Evolutionary conservation across 169 alveolate genomes (phyloP), one percentile per base, ranked within the genome.

Genomic region (Pseudocohnilembus persalinus): DNA sequence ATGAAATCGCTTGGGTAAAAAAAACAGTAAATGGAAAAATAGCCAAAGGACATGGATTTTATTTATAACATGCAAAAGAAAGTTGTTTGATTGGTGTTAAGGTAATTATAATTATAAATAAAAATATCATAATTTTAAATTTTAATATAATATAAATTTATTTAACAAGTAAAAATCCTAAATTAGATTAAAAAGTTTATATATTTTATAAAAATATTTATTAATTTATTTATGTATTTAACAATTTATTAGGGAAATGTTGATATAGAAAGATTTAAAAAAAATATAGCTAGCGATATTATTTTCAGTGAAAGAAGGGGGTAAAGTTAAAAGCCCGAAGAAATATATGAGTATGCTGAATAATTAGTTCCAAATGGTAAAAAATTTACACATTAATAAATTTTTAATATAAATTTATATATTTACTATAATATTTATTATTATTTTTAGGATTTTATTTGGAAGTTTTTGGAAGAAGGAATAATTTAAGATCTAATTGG

Each of bases 41-140:
- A 25, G 95, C 95, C 28, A 93, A 91, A 78, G 93, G 94, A 0
- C 96, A 93, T 79, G 96, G 96, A 1, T 93, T 83, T 72, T 93
- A 92, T 72, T 76, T 93, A n/a, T 82, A 91, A 82, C 96, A 93
- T 84, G 94, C 94, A 0, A 93, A 93, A 82, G 96, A 93, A 83
- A 91, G 90, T 65, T 93, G 96, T 74, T 82, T 93, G 24, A 85
- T 93, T 35, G 96, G 96, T 30, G 82, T 87, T 6, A 93, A 91
- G 63, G 96, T 92, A 49, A 74, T 31, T 28, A 26, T 49, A 11
- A 49, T 49, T 49, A 20, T 11, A 11, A 49, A 49, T 49, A 49
- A 49, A 49, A 11, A 49, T 11, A 11, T 49, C 68, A 4, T 11
- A 49, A 11, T 49, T 49, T 49, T 49, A 32, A 76, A 24, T 29